Base-by-base conservation (phyloP, 306 rosid genomes). In the Gastrolobium bilobum region DNA sequence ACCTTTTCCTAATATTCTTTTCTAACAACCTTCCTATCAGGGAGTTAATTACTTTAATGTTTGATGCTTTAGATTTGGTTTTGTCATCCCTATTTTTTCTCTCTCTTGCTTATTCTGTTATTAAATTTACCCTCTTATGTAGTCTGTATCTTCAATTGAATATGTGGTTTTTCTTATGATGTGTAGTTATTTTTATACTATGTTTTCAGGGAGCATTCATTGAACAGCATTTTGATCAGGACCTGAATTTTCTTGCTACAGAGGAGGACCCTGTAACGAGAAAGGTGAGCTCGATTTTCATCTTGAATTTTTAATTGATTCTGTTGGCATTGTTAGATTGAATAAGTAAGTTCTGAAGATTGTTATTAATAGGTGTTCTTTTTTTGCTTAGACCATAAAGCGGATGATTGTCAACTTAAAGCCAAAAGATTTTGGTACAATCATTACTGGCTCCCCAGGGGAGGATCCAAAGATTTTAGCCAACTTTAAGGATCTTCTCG, bases 241-340 rank as follows among this genome's bases (percentile, higher is more conserved):
- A 92, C 77, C 56, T 92, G 80, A 92, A 90, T 84, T 92, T 92
- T 69, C 92, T 83, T 82, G 94, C 97, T n/a, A 87, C 89, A 9
- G 97, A 92, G 82, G 97, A 92, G 57, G 97, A 92, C 73, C 94
- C 91, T 54, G 92, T 90, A 40, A 92, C 97, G 2, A 87, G 87
- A 87, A 92, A 87, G 91, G 97, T 88, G 56, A 59, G 71, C 13
- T 7, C 29, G 43, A 14, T 14, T 26, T 42, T 68, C 13, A 2
- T 51, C 31, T 34, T 63, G 0, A 48, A 48, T 67, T 72, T 61
- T 14, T n/a, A 14, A 31, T 40, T 42, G 10, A 11, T 73, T 31
- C 2, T 71, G 38, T 44, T 46, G 26, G 47, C 47, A 42, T 2
- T 50, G 47, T 42, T 68, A 68, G 52, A 56, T 6, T 64, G n/a